phyloP scores from a whole-genome alignment of 495 filamentous ascomycete genomes.

The Penicillium soppii region DNA sequence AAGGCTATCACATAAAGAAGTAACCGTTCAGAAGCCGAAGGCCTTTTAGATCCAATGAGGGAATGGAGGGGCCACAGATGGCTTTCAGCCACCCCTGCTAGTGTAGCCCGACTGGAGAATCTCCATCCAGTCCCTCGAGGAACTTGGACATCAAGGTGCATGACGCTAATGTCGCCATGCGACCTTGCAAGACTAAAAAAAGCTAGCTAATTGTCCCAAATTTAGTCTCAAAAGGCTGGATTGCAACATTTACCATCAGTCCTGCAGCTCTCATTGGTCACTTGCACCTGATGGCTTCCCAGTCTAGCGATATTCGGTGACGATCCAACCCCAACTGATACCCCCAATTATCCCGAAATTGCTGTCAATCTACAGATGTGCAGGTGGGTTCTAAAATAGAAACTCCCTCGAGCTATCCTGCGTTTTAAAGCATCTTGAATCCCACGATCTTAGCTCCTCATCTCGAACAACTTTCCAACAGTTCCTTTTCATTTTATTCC shows the following conservation, averaged over 20 bases:
- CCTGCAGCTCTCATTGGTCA: background rate
- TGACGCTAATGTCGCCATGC: slow-evolving; percentile 4
- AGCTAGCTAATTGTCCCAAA: slow-evolving; percentile 8
- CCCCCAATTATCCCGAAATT: slow-evolving; percentile 6
- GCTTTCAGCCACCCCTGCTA: background rate
- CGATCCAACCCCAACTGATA: background rate
- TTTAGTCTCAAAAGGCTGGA: background rate
- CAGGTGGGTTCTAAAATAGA: slow-evolving; percentile 9
- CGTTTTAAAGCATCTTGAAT: slow-evolving; percentile 13
- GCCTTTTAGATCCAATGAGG: background rate
- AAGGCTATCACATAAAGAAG: background rate
- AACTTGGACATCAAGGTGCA: slow-evolving; percentile 1
- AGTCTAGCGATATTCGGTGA: background rate
- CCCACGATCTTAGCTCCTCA: slow-evolving; percentile 3
- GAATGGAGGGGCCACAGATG: background rate
- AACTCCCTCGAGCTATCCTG: slow-evolving; percentile 1
- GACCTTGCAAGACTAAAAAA: slow-evolving; percentile 5
- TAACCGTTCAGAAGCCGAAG: background rate
- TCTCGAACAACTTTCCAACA: background rate
- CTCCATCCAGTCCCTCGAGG: slow-evolving; percentile 5
- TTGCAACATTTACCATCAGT: slow-evolving; percentile 3
- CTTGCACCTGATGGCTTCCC: background rate
- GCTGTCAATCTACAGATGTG: background rate
- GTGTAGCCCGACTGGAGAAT: background rate
- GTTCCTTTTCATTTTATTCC: slow-evolving; percentile 10